Evolutionary conservation across 2,329 filamentous ascomycete species (phyloP).

Genomic region (Phialemoniopsis sp.): DNA sequence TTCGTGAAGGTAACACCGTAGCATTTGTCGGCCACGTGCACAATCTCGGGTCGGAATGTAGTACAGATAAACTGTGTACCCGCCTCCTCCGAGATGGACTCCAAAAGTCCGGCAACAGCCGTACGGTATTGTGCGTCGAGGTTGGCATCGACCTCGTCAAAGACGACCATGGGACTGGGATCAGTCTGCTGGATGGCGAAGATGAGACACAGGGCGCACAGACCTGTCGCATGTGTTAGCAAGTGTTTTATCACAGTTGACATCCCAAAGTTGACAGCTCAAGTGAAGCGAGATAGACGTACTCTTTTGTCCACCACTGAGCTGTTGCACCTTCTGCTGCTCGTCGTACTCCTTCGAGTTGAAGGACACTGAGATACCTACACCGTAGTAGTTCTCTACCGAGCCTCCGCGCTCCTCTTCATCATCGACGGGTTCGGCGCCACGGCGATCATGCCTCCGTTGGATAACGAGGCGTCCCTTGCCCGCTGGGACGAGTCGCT

Average conservation of each 20-base stretch:
- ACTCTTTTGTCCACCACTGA: constrained; percentile 98
- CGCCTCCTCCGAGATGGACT: constrained; percentile 67
- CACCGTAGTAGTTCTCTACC: constrained; percentile 94
- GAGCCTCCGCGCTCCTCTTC: constrained; percentile 64
- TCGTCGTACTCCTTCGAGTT: constrained; percentile 95
- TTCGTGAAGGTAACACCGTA: constrained; percentile 93
- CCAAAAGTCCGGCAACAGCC: constrained; percentile 84
- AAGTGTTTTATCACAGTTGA: constrained; percentile 3
- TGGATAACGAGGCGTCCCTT: constrained; percentile 91
- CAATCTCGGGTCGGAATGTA: constrained; percentile 95
- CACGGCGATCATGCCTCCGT: constrained; percentile 72
- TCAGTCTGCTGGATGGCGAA: constrained; percentile 99
- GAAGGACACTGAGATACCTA: constrained; percentile 96
- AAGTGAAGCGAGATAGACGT: constrained; percentile 28
- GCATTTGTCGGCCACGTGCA: constrained; percentile 92
- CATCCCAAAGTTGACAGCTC: background rate
- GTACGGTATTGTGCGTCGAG: constrained; percentile 97
- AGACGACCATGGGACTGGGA: constrained; percentile 97
- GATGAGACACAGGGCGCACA: constrained; percentile 94
- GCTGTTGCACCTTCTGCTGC: constrained; percentile 94
- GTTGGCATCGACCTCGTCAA: constrained; percentile 98
- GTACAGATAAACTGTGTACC: constrained; percentile 92
- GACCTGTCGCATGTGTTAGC: constrained; percentile 39
- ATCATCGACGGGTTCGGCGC: constrained; percentile 58
- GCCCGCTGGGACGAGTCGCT: constrained; percentile 90